These are phyloP conservation scores for Begonia peltatifolia DNA, from an alignment of 306 rosid genomes.

Conservation along the genomic window DNA sequence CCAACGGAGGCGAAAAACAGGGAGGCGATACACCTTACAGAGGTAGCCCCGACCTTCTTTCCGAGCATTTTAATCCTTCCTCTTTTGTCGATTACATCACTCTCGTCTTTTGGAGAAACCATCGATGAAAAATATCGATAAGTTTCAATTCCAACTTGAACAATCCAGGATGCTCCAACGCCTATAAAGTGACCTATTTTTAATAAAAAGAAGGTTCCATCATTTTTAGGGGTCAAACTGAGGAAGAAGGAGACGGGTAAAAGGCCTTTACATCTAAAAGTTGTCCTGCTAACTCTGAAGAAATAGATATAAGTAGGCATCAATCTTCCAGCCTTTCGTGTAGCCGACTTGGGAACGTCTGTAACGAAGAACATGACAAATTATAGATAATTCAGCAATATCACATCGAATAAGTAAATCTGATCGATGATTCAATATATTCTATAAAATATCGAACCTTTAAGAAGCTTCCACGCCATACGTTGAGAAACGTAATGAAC, in stretches of 20 bases:
- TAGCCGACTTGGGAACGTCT: constrained; percentile 66
- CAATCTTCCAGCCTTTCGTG: constrained; percentile 57
- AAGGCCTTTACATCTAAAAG: constrained; percentile 47
- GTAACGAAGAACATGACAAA: not conserved
- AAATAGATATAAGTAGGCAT: constrained; percentile 46
- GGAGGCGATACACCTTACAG: constrained; percentile 49
- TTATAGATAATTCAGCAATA: too few relatives aligned
- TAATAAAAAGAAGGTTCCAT: constrained; percentile 1
- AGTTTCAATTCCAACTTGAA: constrained; percentile 57
- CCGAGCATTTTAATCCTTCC: constrained; percentile 24
- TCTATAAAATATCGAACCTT: constrained; percentile 30
- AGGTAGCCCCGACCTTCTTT: constrained; percentile 31
- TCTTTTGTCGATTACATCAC: constrained; percentile 16
- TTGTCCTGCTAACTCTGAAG: constrained; percentile 48
- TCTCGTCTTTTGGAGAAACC: constrained; percentile 20
- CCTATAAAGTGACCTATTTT: constrained; percentile 54
- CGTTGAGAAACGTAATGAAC: constrained; percentile 46
- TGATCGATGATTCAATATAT: too few relatives aligned
- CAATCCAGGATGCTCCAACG: constrained; percentile 69
- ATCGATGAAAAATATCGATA: constrained; percentile 20
- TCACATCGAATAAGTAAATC: too few relatives aligned
- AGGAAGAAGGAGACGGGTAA: not conserved
- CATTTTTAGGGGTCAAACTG: not conserved
- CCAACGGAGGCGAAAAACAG: constrained; percentile 70
- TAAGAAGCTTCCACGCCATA: constrained; percentile 78